Evolutionary conservation across 2,329 filamentous ascomycete species (phyloP), one percentile per base, ranked within the genome.

Genomic region (Aphanocladium album): DNA sequence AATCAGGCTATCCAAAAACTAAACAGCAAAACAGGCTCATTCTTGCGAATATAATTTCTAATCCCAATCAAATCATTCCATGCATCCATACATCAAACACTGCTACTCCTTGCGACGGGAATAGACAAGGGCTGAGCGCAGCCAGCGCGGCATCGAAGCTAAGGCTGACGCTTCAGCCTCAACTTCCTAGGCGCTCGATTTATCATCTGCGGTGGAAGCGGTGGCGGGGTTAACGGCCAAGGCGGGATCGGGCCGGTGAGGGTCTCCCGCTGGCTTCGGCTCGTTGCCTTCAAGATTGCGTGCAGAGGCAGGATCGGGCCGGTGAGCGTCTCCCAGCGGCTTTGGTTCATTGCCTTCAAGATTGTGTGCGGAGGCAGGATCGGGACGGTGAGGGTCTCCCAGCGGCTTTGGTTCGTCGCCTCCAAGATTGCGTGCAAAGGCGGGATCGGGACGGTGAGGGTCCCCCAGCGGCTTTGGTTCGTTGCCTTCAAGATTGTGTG

Each of bases 131-230:
- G 56, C 46, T 51, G 56, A 58, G 46, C 56, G 56, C 56, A 58
- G 56, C 56, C 56, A 51, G 56, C 56, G 56, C 45, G 56, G 56
- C 6, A 58, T 23, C 21, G 56, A 58, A 12, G 56, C 56, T 21
- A 21, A 51, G 19, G 21, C 56, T 16, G 56, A 46, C 3, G 43
- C 45, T 12, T 49, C 45, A 58, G 45, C 56, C 56, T 19, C 56
- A 46, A 8, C 35, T 58, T 27, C 56, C 56, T 58, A 58, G 46
- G 56, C 56, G 46, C 30, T n/a, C 27, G 21, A 33, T 16, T 14
- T 19, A 3, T 2, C 25, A 17, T 51, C 11, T 14, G 17, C 27
- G n/a, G 30, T 52, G 49, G 9, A 8, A 5, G 39, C 7, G 39
- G 14, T 5, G 39, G 7, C 39, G 7, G n/a, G 14, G 7, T 43